Conservation (phyloP, 192 early-diverging fungal species). For the Coemansia sp. region DNA sequence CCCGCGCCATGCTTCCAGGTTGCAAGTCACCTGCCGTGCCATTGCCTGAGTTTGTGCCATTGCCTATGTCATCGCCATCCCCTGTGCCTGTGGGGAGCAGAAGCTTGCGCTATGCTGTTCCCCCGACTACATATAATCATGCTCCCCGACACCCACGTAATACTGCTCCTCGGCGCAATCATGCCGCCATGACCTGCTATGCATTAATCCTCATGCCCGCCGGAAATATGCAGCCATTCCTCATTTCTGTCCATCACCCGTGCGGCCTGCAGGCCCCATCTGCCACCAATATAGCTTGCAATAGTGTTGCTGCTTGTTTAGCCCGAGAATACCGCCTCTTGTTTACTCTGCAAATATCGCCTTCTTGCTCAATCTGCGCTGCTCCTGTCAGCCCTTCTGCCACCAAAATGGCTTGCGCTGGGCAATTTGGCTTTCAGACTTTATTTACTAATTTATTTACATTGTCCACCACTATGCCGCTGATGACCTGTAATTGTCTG, state of each 20-base stretch:
- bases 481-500: neutral
- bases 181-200: neutral
- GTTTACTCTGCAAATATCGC: neutral
- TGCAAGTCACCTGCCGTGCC: slow-evolving; percentile 9
- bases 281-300: neutral
- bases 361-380: neutral
- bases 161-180: neutral
- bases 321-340: neutral
- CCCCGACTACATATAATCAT: too few species aligned
- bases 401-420: neutral
- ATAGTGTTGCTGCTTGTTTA: neutral
- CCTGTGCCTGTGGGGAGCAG: slow-evolving; percentile 1
- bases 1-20: slow-evolving; percentile 11
- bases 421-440: slow-evolving; percentile 10
- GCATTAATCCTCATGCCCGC: slow-evolving; percentile 1
- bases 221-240: slow-evolving; percentile 1
- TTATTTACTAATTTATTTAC: slow-evolving; percentile 6
- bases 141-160: neutral
- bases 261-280: neutral
- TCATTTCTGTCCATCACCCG: neutral
- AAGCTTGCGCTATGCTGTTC: too few species aligned
- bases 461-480: neutral
- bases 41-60: slow-evolving; percentile 4
- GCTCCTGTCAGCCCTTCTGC: neutral
- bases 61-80: neutral